Evolutionary conservation across 768 basidiomycete genomes (phyloP).

Genomic region (Auricularia auricula-judae): DNA sequence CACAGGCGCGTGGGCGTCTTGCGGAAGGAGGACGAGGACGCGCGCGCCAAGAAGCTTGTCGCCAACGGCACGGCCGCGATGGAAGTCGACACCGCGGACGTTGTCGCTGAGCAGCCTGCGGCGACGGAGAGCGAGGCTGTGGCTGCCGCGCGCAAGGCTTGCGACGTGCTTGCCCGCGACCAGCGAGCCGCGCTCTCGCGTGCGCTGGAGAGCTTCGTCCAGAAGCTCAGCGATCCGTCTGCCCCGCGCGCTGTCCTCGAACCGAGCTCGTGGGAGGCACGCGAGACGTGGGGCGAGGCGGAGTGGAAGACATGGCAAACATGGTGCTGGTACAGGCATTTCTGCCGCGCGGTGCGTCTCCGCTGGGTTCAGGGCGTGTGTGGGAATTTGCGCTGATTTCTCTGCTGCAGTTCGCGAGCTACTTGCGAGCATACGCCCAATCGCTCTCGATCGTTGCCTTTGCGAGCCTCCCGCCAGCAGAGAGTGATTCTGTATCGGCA

Average conservation of each 20-base stretch:
- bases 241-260: constrained; percentile 46
- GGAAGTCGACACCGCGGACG: constrained; percentile 38
- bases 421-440: constrained; percentile 61
- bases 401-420: constrained; percentile 56
- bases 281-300: constrained; percentile 54
- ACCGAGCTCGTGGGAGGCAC: constrained; percentile 59
- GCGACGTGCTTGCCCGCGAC: constrained; percentile 60
- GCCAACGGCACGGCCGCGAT: constrained; percentile 18
- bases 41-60: constrained; percentile 43
- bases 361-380: neutral
- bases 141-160: constrained; percentile 63
- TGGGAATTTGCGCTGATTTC: neutral
- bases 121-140: constrained; percentile 66
- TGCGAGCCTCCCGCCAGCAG: constrained; percentile 18
- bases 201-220: constrained; percentile 68
- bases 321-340: constrained; percentile 88
- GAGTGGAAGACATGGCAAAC: constrained; percentile 83
- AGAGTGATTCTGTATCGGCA: neutral
- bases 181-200: constrained; percentile 62
- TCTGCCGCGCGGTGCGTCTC: constrained; percentile 61
- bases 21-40: constrained; percentile 84
- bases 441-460: constrained; percentile 64
- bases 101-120: constrained; percentile 36
- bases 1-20: constrained; percentile 60
- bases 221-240: constrained; percentile 44